These are phyloP conservation scores for Coemansia sp. DNA, from an alignment of 192 early-diverging fungal species.

Conservation along the genomic window DNA sequence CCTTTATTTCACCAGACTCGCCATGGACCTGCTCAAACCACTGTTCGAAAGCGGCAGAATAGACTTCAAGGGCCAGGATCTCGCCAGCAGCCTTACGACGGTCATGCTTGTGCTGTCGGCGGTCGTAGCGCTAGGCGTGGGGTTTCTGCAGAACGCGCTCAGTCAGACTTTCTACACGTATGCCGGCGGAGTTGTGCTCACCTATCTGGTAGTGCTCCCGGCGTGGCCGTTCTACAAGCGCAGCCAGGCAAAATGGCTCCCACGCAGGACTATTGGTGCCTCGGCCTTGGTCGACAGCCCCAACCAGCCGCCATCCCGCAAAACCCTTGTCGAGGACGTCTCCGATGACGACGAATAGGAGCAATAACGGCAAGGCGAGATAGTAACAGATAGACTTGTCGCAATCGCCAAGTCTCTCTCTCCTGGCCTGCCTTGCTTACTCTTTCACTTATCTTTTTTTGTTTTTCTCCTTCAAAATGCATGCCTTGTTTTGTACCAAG, in stretches of 20 bases:
- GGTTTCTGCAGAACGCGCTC: constrained; percentile 23
- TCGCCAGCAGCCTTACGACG: constrained; percentile 31
- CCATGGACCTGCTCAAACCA: constrained; percentile 40
- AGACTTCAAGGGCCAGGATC: constrained; percentile 47
- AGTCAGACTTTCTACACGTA: constrained; percentile 40
- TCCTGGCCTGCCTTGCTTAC: background rate
- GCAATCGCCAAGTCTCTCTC: no score
- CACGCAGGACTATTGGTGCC: constrained; percentile 10
- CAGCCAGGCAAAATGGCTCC: constrained; percentile 32
- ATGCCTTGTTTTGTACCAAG: background rate
- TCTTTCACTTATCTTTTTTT: background rate
- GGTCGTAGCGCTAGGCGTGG: constrained; percentile 19
- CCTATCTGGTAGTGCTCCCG: constrained; percentile 38
- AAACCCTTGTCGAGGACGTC: constrained; percentile 44
- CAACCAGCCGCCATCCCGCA: constrained; percentile 15
- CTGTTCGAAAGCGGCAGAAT: constrained; percentile 47
- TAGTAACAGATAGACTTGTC: no score
- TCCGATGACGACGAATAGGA: constrained; percentile 28
- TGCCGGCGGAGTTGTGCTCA: constrained; percentile 22
- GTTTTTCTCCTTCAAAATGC: background rate
- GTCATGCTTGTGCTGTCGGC: constrained; percentile 22
- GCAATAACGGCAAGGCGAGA: no score
- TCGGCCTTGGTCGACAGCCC: constrained; percentile 13
- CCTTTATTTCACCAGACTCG: background rate
- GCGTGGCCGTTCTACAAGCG: constrained; percentile 44